Evolutionary conservation across 371 early-diverging fungal genomes (phyloP).

Genomic region (Syncephalastrum contaminatum): DNA sequence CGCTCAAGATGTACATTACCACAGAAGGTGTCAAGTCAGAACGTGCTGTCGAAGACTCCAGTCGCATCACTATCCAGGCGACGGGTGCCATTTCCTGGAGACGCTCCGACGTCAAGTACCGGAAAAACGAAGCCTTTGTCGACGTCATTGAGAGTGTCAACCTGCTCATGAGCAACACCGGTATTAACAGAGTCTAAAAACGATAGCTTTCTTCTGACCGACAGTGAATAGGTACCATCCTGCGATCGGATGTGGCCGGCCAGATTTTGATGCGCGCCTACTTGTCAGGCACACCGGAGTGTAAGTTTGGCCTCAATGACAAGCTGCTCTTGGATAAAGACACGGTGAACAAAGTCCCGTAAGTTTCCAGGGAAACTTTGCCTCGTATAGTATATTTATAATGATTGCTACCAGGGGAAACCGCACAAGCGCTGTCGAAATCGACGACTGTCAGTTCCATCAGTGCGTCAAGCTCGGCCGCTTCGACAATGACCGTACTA

Average conservation of each 20-base stretch:
- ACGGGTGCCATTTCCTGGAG: conserved; percentile 91
- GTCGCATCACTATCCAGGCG: conserved; percentile 87
- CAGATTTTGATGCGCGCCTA: conserved; percentile 94
- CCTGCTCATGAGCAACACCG: conserved; percentile 76
- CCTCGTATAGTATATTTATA: too few relatives aligned
- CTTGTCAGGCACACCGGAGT: conserved; percentile 97
- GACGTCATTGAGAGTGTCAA: conserved; percentile 92
- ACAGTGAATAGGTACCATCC: conserved; percentile 56
- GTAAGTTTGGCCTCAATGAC: conserved; percentile 92
- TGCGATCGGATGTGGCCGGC: conserved; percentile 81
- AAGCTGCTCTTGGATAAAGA: conserved; percentile 77
- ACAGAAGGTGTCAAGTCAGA: conserved; percentile 86
- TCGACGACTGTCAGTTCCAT: conserved; percentile 92
- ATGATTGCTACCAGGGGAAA: conserved; percentile 25
- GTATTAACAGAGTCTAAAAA: conserved; percentile 18
- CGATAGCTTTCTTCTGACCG: not conserved
- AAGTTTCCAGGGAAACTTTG: conserved; percentile 4
- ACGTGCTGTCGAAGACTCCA: conserved; percentile 69
- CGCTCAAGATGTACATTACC: conserved; percentile 86
- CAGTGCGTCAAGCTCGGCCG: conserved; percentile 87
- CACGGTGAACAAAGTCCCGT: conserved; percentile 34
- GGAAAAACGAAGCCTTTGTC: conserved; percentile 88
- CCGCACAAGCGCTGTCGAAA: conserved; percentile 70
- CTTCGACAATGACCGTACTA: conserved; percentile 81
- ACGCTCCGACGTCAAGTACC: conserved; percentile 85